phyloP scores from a whole-genome alignment of 176 grass and related monocot species.

The Pharus latifolius region DNA sequence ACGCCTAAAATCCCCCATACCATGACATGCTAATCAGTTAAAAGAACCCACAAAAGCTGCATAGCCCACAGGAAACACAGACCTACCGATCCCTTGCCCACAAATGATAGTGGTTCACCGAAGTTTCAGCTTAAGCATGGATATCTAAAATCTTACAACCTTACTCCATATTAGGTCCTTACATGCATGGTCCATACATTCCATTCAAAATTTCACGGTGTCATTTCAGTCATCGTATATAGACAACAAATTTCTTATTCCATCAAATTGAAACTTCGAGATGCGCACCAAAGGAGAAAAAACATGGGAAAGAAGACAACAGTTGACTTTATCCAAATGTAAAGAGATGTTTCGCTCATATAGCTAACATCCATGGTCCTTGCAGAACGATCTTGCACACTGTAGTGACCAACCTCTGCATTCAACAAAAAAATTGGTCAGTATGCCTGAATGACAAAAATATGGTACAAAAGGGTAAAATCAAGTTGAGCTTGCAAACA shows the following conservation, averaged over 20 bases:
- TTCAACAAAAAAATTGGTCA: constrained; percentile 1
- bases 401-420: constrained; percentile 7
- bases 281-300: not conserved
- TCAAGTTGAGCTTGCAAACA: not conserved
- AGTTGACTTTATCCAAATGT: constrained; percentile 34
- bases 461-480: not conserved
- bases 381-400: not conserved
- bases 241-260: constrained; percentile 32
- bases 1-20: not conserved
- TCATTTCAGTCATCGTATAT: constrained; percentile 10
- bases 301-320: not conserved
- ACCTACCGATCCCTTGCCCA: not conserved
- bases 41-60: not conserved
- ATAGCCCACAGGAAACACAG: not conserved
- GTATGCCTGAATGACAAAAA: not conserved
- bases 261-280: constrained; percentile 18
- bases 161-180: not conserved
- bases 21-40: not conserved
- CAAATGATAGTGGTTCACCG: not conserved
- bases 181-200: not conserved
- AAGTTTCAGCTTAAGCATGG: not conserved
- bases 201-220: constrained; percentile 35
- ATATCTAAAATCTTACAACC: not conserved
- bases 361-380: constrained; percentile 26
- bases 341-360: constrained; percentile 17